Evolutionary conservation across 2,329 filamentous ascomycete species (phyloP).

Genomic region (Aspergillus cejpii): DNA sequence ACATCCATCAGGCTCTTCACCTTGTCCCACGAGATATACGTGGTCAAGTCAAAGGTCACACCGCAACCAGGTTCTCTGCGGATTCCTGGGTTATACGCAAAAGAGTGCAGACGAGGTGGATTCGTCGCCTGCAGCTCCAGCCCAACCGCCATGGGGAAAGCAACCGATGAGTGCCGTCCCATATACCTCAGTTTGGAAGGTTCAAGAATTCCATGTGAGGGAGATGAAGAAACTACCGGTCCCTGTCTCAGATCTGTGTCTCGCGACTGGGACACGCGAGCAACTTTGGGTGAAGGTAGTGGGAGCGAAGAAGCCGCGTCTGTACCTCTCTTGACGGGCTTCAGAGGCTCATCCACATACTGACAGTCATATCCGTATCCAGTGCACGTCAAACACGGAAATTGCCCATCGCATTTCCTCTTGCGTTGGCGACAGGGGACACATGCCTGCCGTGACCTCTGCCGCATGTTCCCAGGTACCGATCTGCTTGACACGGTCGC

Average conservation of each 20-base stretch:
- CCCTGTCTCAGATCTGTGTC: background rate
- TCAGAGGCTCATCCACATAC: conserved; percentile 10
- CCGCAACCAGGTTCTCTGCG: conserved; percentile 23
- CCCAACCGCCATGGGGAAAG: conserved; percentile 30
- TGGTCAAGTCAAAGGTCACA: conserved; percentile 18
- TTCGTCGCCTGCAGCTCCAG: conserved; percentile 26
- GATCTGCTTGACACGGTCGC: background rate
- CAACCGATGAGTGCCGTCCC: conserved; percentile 28
- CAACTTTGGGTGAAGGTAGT: background rate
- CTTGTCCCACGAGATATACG: conserved; percentile 22
- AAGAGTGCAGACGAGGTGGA: conserved; percentile 35
- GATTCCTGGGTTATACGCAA: conserved; percentile 32
- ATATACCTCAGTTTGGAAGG: conserved; percentile 28
- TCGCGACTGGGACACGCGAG: background rate
- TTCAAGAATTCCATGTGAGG: conserved; percentile 22
- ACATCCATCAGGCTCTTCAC: conserved; percentile 23
- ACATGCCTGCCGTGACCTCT: conserved; percentile 22
- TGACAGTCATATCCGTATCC: conserved; percentile 27
- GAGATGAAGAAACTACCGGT: conserved; percentile 4
- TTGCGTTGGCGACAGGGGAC: conserved; percentile 27
- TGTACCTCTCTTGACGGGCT: background rate
- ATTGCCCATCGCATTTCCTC: conserved; percentile 24
- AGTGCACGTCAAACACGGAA: conserved; percentile 24
- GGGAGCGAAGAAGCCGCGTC: background rate
- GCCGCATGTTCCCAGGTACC: conserved; percentile 16